Evolutionary conservation across 495 filamentous ascomycete species (phyloP), one percentile per base, ranked within the genome.

Genomic region (Hyaloscypha finlandica): DNA sequence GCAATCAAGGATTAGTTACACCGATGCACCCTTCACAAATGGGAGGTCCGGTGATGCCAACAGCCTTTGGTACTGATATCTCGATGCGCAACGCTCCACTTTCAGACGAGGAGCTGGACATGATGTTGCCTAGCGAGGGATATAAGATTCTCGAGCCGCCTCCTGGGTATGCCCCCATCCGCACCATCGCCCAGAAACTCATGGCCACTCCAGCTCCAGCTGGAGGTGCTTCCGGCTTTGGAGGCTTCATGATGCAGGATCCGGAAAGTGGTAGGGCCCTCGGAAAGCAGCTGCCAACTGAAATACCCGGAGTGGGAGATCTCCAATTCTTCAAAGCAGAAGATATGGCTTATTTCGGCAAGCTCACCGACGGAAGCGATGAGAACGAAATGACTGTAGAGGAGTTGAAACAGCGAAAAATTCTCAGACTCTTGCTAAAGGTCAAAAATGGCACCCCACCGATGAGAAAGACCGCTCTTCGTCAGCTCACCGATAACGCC

Each of bases 381-480:
- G 96, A 99, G 75, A 93, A 92, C 70, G 83, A 87, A 42, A 88
- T 99, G 81, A 91, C 86, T 51, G 92, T 98, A 14, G 96, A 99
- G 31, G 95, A 98, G 74, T 80, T 99, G 66, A 98, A 97, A 76
- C 94, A 99, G 79, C 85, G 96, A 54, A 99, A 99, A 79, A 99
- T 99, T 74, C 97, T 98, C 94, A 83, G 96, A 61, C 83, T 99
- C 55, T 82, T 99, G 48, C 81, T 99, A 62, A 99, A 98, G 79
- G 94, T 99, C 81, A 99, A 99, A 86, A 99, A 99, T 76, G 96
- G 96, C 66, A 98, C 96, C 35, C 96, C 96, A 57, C 94, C 96
- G 3, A 98, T 98, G 96, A 85, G 96, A 79, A 99, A 99, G 84
- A 98, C 96, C 53, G 96, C 96, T n/a, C 85, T 99, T 67, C 90